Evolutionary conservation across 2,329 filamentous ascomycete genomes (phyloP), one percentile per base, ranked within the genome.

Genomic region (Xylariaceae sp.): DNA sequence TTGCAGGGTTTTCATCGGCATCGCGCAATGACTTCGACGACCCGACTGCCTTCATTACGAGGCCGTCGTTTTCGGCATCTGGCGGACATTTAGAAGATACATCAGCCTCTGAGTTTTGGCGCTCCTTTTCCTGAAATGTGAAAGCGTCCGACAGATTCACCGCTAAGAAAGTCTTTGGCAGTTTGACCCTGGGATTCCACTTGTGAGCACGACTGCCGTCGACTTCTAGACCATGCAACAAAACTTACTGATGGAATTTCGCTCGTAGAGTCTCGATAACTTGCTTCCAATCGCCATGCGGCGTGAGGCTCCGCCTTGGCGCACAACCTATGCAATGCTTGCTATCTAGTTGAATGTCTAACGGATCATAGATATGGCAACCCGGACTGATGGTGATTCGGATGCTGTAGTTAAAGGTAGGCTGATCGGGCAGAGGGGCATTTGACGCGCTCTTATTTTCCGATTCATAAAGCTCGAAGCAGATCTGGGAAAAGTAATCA

Each of bases 401-500:
- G 69, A 99, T 99, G 66, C 87, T 94, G 73, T 99, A 99, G 51
- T 91, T 89, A 72, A 92, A 96, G 2, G 84, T 85, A 48, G 87
- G 85, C 34, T 84, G 83, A 56, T 86, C 83, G 16, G 77, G 74
- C 15, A 76, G 72, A 63, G 55, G 63, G 29, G 68, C 62, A 67
- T 79, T 68, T 55, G 68, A 63, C 9, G 76, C 65, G 16, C 73
- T 70, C 65, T 83, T 85, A 60, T 91, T 92, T 71, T 94, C 89
- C 15, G 90, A 92, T 71, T 99, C 94, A 72, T 99, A 99, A 26
- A 99, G 79, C 74, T 99, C 94, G 63, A 99, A 99, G 71, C 90
- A 95, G 68, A 99, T 97, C 68, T 97, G 94, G 7, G 89, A 95
- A 26, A 99, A 83, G 69, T 99, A 99, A 70, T 99, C 94, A 32